phyloP scores from a whole-genome alignment of 164 flowering plant species.

The Hamamelis virginiana region DNA sequence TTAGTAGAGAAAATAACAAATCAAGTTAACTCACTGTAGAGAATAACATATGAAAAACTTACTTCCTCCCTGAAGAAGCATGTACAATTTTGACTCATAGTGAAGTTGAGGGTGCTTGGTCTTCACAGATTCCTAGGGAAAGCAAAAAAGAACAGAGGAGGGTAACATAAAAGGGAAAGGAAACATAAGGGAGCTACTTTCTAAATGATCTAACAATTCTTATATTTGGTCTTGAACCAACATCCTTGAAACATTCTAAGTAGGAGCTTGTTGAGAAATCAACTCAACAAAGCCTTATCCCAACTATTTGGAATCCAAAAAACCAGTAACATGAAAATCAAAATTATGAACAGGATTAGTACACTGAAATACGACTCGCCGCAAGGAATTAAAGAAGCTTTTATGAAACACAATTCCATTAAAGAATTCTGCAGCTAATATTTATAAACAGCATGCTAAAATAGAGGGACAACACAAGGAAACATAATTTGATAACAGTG shows the following conservation, averaged over 20 bases:
- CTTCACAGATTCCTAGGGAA: slow-evolving; percentile 47
- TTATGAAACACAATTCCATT: neutral
- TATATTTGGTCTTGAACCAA: too few relatives aligned
- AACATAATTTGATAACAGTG: too few relatives aligned
- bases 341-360: neutral
- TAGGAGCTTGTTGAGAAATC: neutral
- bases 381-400: neutral
- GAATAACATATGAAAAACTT: slow-evolving; percentile 14
- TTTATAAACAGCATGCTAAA: too few relatives aligned
- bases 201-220: too few relatives aligned
- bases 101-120: slow-evolving; percentile 67
- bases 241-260: neutral
- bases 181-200: too few relatives aligned
- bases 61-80: slow-evolving; percentile 73
- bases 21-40: too few relatives aligned
- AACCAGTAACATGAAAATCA: too few relatives aligned
- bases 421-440: neutral
- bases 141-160: neutral
- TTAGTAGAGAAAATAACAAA: too few relatives aligned
- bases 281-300: neutral
- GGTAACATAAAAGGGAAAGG: too few relatives aligned
- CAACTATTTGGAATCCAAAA: neutral
- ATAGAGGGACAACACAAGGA: neutral
- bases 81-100: slow-evolving; percentile 59
- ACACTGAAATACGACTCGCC: neutral